Percentiles rank a stretch among this genome's conserved stretches.
These are phyloP conservation scores for Colletotrichum navitas DNA, from an alignment of 2,329 filamentous ascomycete genomes.

Conservation along the genomic window DNA sequence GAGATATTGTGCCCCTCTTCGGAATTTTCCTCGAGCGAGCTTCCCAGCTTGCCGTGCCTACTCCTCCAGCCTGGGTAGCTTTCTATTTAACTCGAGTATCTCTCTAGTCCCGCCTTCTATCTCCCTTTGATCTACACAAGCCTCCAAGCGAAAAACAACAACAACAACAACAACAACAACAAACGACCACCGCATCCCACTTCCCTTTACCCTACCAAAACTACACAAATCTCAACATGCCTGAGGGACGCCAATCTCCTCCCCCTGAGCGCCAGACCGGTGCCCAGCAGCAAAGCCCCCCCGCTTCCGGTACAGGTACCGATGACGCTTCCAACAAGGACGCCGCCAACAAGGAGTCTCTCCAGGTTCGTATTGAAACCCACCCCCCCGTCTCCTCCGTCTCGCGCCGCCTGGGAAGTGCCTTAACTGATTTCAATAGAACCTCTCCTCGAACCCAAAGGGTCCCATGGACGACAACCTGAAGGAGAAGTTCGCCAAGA, in stretches of 20 bases:
- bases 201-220: constrained; percentile 32
- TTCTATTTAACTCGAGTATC: constrained; percentile 29
- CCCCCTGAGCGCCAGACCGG: constrained; percentile 76
- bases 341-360: constrained; percentile 63
- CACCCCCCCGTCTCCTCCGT: neutral
- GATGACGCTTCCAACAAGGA: constrained; percentile 68
- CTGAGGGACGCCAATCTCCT: constrained; percentile 83
- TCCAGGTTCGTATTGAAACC: constrained; percentile 56
- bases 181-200: neutral
- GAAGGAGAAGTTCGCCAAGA: constrained; percentile 72
- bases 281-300: constrained; percentile 70
- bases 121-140: neutral
- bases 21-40: neutral
- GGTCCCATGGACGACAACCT: constrained; percentile 72
- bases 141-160: constrained; percentile 3
- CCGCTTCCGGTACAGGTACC: constrained; percentile 69
- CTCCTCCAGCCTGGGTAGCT: neutral
- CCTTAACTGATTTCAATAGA: constrained; percentile 50
- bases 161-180: too few relatives aligned
- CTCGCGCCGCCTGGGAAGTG: neutral
- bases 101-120: neutral
- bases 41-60: neutral
- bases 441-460: constrained; percentile 74
- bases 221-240: constrained; percentile 66
- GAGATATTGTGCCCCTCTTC: constrained; percentile 15